These are phyloP conservation scores for Stropharia rugosoannulata DNA, from an alignment of 768 basidiomycete genomes.

Conservation along the genomic window DNA sequence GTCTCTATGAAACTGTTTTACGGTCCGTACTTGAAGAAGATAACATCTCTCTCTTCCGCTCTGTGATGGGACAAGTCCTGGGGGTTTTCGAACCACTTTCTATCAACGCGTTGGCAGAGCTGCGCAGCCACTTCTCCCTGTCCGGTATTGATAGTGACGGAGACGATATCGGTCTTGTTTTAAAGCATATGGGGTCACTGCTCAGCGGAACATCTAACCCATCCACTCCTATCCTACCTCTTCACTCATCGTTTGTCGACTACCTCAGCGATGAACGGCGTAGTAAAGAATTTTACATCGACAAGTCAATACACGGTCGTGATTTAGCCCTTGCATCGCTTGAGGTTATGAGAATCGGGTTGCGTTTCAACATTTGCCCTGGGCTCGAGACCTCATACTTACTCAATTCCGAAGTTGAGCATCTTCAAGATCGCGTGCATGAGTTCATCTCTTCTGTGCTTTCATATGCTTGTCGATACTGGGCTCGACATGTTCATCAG, in stretches of 20 bases:
- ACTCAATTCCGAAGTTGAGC: conserved; percentile 20
- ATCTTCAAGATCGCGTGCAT: conserved; percentile 12
- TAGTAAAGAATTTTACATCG: conserved; percentile 20
- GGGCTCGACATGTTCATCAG: conserved; percentile 18
- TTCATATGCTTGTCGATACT: conserved; percentile 23
- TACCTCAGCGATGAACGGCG: conserved; percentile 25
- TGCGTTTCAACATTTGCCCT: conserved; percentile 30
- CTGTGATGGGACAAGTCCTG: conserved; percentile 11
- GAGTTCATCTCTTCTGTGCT: conserved; percentile 18
- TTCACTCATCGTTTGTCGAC: conserved; percentile 32
- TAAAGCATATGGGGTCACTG: conserved; percentile 8
- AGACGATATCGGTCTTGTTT: neutral
- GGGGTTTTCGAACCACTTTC: conserved; percentile 5
- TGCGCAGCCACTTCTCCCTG: neutral
- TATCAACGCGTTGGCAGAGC: neutral
- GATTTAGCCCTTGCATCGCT: conserved; percentile 7
- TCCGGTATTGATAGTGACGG: too few relatives aligned
- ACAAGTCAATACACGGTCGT: conserved; percentile 1
- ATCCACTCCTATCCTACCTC: too few relatives aligned
- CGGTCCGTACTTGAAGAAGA: neutral
- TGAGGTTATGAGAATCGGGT: conserved; percentile 19
- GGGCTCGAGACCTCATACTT: conserved; percentile 25
- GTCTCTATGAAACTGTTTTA: neutral
- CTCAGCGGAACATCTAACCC: conserved; percentile 4
- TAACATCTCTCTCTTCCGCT: neutral